Base-by-base conservation (phyloP, 805 yeast species). In the Sugiyamaella qingdaonensis region DNA sequence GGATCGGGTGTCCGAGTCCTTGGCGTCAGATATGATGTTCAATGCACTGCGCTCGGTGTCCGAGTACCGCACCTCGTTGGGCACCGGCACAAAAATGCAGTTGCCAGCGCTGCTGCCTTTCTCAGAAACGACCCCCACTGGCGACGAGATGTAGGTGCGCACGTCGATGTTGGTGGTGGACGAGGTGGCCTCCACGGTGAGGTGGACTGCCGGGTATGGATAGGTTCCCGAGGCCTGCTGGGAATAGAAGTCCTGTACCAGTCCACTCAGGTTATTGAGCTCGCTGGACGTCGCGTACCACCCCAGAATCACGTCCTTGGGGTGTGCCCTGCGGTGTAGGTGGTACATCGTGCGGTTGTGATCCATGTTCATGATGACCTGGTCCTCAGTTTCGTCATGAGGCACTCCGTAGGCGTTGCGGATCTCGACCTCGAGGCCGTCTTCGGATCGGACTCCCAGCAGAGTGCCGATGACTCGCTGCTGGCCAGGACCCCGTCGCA, bases 341-440 rank as follows among this genome's bases (percentile, higher is more conserved):
- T 81, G 83, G 70, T 75, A 86, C 69, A 86, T 79, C 33, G 82
- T 73, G 65, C 80, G 79, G 75, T 87, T 89, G 67, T 81, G 84
- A 54, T 83, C 85, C 63, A 86, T 88, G 65, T 85, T 91, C 56
- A 89, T 82, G 54, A 84, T 78, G 57, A 89, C 80, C 59, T 88
- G 84, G 56, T 86, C 94, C 39, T 82, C 88, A 48, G 78, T 78
- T 66, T 86, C 95, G 48, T 73, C 75, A 64, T 88, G 88, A 44
- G 95, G 94, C 53, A 89, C 94, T 67, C 88, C 78, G 69, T 84
- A 89, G 16, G 89, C 86, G 57, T 82, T 86, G 65, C 81, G 79
- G 62, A 89, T 74, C 62, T 84, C 92, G 44, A 86, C 76, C 62
- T 79, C 85, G 14, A 80, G 72, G 11, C 95, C 95, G 66, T 88